Evolutionary conservation across 345 rosid genomes (phyloP), one percentile per base, ranked within the genome.

Genomic region (Viola odorata): DNA sequence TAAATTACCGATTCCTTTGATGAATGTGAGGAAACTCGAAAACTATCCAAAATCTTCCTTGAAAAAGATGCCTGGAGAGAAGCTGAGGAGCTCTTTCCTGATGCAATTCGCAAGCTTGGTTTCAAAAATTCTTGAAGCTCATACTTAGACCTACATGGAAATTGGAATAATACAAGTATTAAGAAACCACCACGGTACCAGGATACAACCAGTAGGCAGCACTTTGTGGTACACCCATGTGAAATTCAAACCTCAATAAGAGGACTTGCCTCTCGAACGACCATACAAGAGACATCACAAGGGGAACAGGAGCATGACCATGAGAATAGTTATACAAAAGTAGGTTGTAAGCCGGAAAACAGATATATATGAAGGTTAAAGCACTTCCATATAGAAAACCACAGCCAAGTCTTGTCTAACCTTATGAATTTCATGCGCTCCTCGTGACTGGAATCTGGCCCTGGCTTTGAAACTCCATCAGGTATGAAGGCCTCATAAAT

Each of bases 121-220:
- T 95, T 86, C 71, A 91, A 50, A 73, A 88, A 95, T 78, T 88
- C 91, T 82, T 95, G 97, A 56, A 67, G 82, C 87, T 91, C 96
- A 72, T 95, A 95, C 76, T 95, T 95, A 15, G 97, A 88, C 82
- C 97, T 95, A 64, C 64, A 61, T 48, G 50, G 63, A 73, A 40
- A 53, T 64, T 63, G 57, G 75, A 60, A 67, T 13, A 61, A 16
- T 39, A 56, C 39, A 41, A 64, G 53, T 12, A 47, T 11, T 47
- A 47, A 9, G n/a, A 68, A 61, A 16, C 59, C 64, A 45, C 23
- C 40, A n/a, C 36, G 58, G 52, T 3, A 71, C 47, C 59, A 37
- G 61, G 72, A 70, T 14, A 61, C 32, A 41, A 40, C 12, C 14
- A 45, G 50, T 61, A 53, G 17, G 60, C 42, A 41, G 49, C 16